Conservation (phyloP, 2,329 filamentous ascomycete genomes). For the Didymella glomerata region DNA sequence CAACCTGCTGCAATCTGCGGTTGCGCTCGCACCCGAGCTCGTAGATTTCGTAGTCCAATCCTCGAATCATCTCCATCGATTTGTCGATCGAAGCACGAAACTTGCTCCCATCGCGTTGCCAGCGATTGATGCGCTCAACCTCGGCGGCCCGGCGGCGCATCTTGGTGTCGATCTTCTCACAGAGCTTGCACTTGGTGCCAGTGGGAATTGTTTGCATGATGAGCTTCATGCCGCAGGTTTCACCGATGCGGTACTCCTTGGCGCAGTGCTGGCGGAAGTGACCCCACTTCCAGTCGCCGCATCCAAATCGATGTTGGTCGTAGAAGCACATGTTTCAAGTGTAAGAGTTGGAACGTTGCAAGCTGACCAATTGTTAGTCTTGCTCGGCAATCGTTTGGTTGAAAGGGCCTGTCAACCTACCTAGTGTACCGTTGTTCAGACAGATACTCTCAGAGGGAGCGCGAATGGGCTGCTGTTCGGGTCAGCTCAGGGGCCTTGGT, state of each 20-base stretch:
- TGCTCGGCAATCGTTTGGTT: conserved; percentile 41
- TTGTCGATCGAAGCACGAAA: conserved; percentile 70
- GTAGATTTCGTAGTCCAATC: conserved; percentile 73
- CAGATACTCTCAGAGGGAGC: conserved; percentile 30
- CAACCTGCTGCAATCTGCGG: conserved; percentile 48
- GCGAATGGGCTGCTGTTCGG: conserved; percentile 10
- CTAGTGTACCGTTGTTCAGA: conserved; percentile 36
- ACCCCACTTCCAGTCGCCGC: conserved; percentile 94
- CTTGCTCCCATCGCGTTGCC: conserved; percentile 73
- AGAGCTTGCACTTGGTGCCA: conserved; percentile 77
- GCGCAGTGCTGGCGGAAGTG: conserved; percentile 92
- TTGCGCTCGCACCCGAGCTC: conserved; percentile 67
- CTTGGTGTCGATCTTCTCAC: conserved; percentile 90
- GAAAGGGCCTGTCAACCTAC: conserved; percentile 40
- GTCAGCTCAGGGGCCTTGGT: conserved; percentile 44
- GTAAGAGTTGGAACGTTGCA: conserved; percentile 42
- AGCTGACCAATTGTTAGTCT: conserved; percentile 42
- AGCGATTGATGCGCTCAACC: conserved; percentile 76
- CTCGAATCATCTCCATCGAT: conserved; percentile 75
- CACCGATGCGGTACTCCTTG: conserved; percentile 93
- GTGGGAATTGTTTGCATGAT: conserved; percentile 77
- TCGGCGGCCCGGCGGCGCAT: conserved; percentile 77
- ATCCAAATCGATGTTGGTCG: conserved; percentile 84
- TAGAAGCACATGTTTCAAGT: conserved; percentile 85
- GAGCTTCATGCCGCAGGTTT: conserved; percentile 94